Evolutionary conservation across 352 stramenopile genomes (phyloP).

Genomic region (Phytophthora crassamura): DNA sequence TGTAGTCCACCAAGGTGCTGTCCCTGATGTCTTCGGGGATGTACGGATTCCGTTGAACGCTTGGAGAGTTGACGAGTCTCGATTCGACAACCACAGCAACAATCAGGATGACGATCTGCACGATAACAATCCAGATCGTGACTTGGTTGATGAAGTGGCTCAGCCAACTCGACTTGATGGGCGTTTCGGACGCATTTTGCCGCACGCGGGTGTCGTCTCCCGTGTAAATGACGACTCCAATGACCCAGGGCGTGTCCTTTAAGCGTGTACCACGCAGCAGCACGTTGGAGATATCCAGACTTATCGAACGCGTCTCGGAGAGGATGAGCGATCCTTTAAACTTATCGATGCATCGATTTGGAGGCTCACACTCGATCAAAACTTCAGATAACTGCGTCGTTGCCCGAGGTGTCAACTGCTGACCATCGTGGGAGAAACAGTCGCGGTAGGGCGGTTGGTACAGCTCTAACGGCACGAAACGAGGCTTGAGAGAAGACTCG

Average conservation of each 20-base stretch:
- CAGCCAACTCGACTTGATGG: conserved; percentile 77
- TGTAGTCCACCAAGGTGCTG: conserved; percentile 41
- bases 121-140: conserved; percentile 77
- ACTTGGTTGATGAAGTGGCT: conserved; percentile 85
- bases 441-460: conserved; percentile 25
- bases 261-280: conserved; percentile 75
- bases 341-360: conserved; percentile 73
- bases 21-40: conserved; percentile 50
- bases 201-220: conserved; percentile 89
- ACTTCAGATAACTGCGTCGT: conserved; percentile 13
- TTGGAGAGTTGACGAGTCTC: conserved; percentile 35
- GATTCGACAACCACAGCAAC: conserved; percentile 57
- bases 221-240: conserved; percentile 88
- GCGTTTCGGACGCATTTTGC: conserved; percentile 77
- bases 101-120: conserved; percentile 65
- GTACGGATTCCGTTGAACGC: conserved; percentile 48
- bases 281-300: conserved; percentile 75
- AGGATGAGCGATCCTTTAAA: conserved; percentile 78
- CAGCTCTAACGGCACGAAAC: conserved; percentile 58
- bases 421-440: conserved; percentile 39
- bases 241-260: conserved; percentile 74
- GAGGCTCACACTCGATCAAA: conserved; percentile 52
- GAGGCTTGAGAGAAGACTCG: conserved; percentile 89
- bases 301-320: conserved; percentile 19
- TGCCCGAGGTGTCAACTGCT: conserved; percentile 19